Evolutionary conservation across 371 early-diverging fungal species (phyloP), one percentile per base, ranked within the genome.

Genomic region (Mortierella polycephala): DNA sequence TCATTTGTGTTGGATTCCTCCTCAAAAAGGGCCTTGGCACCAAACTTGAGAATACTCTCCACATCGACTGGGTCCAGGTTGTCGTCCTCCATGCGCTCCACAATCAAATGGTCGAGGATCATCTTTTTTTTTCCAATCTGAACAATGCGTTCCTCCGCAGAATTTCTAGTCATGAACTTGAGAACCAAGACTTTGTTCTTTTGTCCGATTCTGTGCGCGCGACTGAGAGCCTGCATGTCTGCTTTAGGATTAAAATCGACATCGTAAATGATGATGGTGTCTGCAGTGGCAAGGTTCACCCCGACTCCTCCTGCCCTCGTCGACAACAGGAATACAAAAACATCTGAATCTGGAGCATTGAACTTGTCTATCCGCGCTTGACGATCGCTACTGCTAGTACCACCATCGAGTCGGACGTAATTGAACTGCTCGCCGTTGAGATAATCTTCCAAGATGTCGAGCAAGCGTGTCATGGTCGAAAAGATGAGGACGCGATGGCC

Each of bases 181-280:
- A 95, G 88, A 4, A 94, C 92, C 42, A 93, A 75, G 1, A 99
- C 97, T 37, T 92, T 91, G 51, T 89, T 90, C n/a, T 83, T 91
- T 81, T 99, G 99, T 0, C 99, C 99, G 16, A 98, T 96, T 62
- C 99, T 92, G 79, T 98, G 95, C 2, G 96, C 95, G 42, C 99
- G 89, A 20, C 92, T 92, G 77, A 97, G 91, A 16, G 99, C 99
- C 83, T 96, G 92, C 84, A 90, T 83, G 83, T 92, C 98, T 55
- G 89, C 92, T 67, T 97, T 95, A 1, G 98, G 99, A 74, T 98
- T 99, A 85, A 92, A 97, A 74, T 98, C 99, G 20, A 92, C 88
- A 74, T 98, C 98, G 81, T 93, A 97, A 52, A 98, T 92, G 57
- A 99, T 92, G 23, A 98, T 92, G 0, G 96, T 96, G 67, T 98